These are phyloP conservation scores for Jamesozyma rosinii DNA, from an alignment of 805 yeast species.

Conservation along the genomic window DNA sequence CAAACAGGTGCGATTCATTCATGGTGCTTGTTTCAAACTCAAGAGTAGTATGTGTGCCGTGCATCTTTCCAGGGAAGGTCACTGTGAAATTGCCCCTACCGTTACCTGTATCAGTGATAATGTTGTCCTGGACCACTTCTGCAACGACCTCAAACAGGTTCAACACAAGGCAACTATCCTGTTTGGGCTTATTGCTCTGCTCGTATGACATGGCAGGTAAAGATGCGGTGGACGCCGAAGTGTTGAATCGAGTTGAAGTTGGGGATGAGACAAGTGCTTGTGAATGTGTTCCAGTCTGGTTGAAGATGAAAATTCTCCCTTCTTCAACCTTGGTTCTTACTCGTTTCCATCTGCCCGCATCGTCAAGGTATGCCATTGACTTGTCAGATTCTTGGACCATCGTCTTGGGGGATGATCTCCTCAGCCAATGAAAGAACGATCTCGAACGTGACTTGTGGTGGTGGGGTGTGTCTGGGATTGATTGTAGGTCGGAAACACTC, in stretches of 20 bases:
- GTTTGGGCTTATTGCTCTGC: background rate
- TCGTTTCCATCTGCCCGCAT: conserved; percentile 14
- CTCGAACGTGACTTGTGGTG: background rate
- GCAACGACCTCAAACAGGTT: conserved; percentile 25
- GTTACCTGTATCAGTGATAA: conserved; percentile 11
- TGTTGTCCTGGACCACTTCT: conserved; percentile 22
- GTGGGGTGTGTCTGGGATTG: background rate
- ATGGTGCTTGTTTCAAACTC: conserved; percentile 58
- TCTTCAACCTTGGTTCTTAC: conserved; percentile 19
- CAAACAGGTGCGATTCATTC: conserved; percentile 60
- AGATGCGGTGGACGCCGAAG: background rate
- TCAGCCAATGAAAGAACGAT: conserved; percentile 17
- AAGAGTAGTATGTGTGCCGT: conserved; percentile 32
- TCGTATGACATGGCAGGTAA: background rate
- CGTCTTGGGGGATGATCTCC: conserved; percentile 8
- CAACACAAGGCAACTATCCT: conserved; percentile 10
- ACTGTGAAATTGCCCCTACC: conserved; percentile 18
- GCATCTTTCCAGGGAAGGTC: conserved; percentile 15
- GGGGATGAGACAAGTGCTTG: background rate
- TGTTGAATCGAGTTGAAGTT: background rate
- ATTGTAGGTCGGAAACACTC: background rate
- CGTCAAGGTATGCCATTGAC: conserved; percentile 19
- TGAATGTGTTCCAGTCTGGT: background rate
- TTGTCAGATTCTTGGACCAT: conserved; percentile 10
- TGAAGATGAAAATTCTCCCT: conserved; percentile 23